Evolutionary conservation across 2,329 filamentous ascomycete genomes (phyloP).

Genomic region (Claviceps citrina): DNA sequence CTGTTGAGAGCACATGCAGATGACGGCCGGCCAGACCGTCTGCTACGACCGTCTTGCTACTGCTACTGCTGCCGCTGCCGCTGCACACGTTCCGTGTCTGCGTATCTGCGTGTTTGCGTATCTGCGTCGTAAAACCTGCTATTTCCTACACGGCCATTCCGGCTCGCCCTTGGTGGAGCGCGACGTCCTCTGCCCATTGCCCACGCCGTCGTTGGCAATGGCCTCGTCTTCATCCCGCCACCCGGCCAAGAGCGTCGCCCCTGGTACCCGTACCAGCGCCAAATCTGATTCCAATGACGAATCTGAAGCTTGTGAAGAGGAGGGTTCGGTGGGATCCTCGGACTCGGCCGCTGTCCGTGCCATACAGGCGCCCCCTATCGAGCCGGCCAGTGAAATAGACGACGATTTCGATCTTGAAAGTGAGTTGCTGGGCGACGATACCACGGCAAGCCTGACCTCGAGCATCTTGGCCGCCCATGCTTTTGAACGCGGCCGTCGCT

Average conservation of each 20-base stretch:
- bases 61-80: too few species aligned
- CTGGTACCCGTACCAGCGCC: not conserved
- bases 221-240: not conserved
- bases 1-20: too few species aligned
- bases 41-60: not conserved
- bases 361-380: constrained; percentile 2
- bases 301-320: not conserved
- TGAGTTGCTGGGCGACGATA: constrained; percentile 2
- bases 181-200: not conserved
- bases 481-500: constrained; percentile 10
- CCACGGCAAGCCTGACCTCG: constrained; percentile 3
- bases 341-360: constrained; percentile 1
- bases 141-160: too few species aligned
- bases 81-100: too few species aligned
- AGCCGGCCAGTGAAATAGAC: constrained; percentile 1
- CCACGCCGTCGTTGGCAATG: not conserved
- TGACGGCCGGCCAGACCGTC: too few species aligned
- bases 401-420: constrained; percentile 4
- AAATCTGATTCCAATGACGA: not conserved
- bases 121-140: too few species aligned
- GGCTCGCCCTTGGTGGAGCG: not conserved
- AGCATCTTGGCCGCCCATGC: constrained; percentile 7
- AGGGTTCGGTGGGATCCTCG: not conserved
- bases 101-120: too few species aligned
- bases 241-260: not conserved